Percentiles rank a stretch among this genome's conserved stretches.
Conservation (phyloP, 2,329 filamentous ascomycete species). For the Claviceps sp. region DNA sequence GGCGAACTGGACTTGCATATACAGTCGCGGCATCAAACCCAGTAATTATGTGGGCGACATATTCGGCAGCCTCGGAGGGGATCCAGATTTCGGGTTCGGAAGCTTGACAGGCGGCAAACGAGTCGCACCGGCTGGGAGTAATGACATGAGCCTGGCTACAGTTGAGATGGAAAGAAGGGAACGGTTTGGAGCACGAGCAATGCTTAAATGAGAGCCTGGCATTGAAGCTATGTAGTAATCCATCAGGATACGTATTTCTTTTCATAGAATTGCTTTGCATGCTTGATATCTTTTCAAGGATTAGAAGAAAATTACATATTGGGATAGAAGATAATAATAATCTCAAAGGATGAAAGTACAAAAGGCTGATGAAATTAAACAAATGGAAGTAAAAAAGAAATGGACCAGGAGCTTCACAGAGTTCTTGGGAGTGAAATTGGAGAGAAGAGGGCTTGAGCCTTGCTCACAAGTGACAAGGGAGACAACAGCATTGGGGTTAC, state of each 20-base stretch:
- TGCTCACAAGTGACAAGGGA: neutral
- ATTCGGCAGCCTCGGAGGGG: constrained; percentile 52
- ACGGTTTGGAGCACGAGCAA: constrained; percentile 11
- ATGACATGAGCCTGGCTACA: constrained; percentile 10
- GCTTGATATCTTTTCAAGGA: too few species aligned
- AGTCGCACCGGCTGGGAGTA: constrained; percentile 12
- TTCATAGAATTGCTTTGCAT: too few species aligned
- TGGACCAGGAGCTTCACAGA: neutral
- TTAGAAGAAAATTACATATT: too few species aligned
- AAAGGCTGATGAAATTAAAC: too few species aligned
- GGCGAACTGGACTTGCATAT: constrained; percentile 44
- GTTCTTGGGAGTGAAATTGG: neutral
- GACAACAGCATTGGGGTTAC: neutral
- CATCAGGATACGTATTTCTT: too few species aligned
- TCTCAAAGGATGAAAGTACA: too few species aligned
- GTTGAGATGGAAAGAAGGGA: constrained; percentile 17
- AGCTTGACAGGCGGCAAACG: constrained; percentile 26
- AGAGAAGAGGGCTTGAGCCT: neutral
- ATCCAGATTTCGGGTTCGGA: constrained; percentile 50
- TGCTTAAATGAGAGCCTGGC: constrained; percentile 9
- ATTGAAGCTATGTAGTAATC: neutral
- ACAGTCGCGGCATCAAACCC: constrained; percentile 40
- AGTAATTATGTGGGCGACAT: constrained; percentile 60
- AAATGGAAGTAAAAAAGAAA: too few species aligned
- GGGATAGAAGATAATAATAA: too few species aligned